Percentiles rank a stretch among this genome's conserved stretches.
Evolutionary conservation across 2,329 filamentous ascomycete species (phyloP).

Genomic region (Claviceps africana): DNA sequence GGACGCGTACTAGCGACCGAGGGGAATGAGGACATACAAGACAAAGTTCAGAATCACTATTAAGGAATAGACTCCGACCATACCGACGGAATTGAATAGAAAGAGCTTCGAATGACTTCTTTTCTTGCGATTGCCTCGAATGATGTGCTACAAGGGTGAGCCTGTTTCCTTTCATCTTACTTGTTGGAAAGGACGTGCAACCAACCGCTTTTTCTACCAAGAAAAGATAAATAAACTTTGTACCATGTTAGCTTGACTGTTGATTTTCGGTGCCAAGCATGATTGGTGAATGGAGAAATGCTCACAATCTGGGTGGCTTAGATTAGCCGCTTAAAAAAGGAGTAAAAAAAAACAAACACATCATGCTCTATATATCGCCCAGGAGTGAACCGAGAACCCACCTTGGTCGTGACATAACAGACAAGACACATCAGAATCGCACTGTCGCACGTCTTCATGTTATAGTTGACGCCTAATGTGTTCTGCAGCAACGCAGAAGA

Average conservation of each 20-base stretch:
- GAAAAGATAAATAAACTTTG: constrained; percentile 48
- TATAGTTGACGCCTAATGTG: constrained; percentile 41
- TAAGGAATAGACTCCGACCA: constrained; percentile 30
- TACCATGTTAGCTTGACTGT: neutral
- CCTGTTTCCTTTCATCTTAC: neutral
- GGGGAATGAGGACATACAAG: constrained; percentile 28
- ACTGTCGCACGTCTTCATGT: constrained; percentile 35
- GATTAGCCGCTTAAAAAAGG: neutral
- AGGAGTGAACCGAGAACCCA: constrained; percentile 22
- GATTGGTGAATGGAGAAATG: neutral
- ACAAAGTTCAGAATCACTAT: constrained; percentile 46
- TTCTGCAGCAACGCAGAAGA: constrained; percentile 42
- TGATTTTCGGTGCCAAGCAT: neutral
- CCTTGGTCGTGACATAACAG: constrained; percentile 51
- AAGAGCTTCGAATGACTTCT: constrained; percentile 45
- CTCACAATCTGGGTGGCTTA: constrained; percentile 17
- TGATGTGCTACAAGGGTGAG: constrained; percentile 33
- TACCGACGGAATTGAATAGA: constrained; percentile 45
- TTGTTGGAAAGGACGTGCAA: constrained; percentile 12
- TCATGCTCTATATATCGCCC: neutral
- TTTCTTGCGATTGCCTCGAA: constrained; percentile 35
- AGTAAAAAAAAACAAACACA: too few species aligned
- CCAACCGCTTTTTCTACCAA: constrained; percentile 47
- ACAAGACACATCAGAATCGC: constrained; percentile 46
- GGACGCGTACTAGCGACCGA: neutral